phyloP scores from a whole-genome alignment of 2,329 filamentous ascomycete genomes.

The Aaosphaeria arxii region DNA sequence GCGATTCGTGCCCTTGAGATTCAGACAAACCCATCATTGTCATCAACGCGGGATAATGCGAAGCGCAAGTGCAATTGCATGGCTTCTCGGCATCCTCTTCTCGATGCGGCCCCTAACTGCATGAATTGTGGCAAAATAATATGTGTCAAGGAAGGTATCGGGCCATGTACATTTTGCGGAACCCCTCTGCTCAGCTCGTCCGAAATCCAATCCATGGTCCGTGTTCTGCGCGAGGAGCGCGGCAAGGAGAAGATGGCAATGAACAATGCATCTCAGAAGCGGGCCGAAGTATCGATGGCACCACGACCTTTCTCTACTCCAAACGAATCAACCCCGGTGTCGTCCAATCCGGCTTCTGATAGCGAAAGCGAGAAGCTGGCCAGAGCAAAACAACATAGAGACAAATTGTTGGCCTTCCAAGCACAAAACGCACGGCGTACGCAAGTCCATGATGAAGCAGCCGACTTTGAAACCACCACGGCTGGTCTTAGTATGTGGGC shows the following conservation, averaged over 20 bases:
- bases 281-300: constrained; percentile 61
- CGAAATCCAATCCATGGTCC: constrained; percentile 83
- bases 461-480: constrained; percentile 64
- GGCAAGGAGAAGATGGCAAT: constrained; percentile 81
- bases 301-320: constrained; percentile 57
- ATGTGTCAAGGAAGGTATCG: constrained; percentile 89
- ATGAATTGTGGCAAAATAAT: constrained; percentile 90
- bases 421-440: constrained; percentile 82
- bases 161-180: constrained; percentile 89
- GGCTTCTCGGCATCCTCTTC: constrained; percentile 79
- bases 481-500: constrained; percentile 75
- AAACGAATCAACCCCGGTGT: constrained; percentile 32
- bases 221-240: constrained; percentile 77
- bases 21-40: constrained; percentile 78
- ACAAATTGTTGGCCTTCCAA: constrained; percentile 78
- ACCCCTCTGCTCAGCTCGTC: constrained; percentile 66
- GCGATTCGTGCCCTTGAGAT: constrained; percentile 88
- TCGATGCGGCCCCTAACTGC: constrained; percentile 91
- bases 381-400: constrained; percentile 73
- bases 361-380: constrained; percentile 59
- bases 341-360: constrained; percentile 35
- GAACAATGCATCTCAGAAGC: constrained; percentile 69
- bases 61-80: constrained; percentile 81
- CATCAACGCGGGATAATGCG: constrained; percentile 49
- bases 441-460: constrained; percentile 81